Evolutionary conservation across 192 early-diverging fungal genomes (phyloP), one percentile per base, ranked within the genome.

Genomic region (Obelidium mucronatum): DNA sequence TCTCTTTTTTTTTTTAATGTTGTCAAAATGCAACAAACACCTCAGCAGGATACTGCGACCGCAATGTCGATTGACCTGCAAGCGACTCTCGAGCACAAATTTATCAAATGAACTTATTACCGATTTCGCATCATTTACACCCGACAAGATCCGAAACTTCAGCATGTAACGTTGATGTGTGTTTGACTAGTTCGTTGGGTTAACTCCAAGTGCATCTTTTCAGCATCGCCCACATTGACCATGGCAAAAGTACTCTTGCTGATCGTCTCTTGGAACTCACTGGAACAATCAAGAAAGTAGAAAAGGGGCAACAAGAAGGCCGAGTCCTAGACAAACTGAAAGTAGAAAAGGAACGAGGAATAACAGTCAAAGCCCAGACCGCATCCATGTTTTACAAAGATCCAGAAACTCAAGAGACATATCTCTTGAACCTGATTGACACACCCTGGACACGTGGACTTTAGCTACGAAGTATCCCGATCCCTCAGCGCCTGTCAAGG

Each of bases 351-450:
- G 96, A 98, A 72, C 88, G 97, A 40, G 97, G 97, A 28, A 99
- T 99, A 65, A 99, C 97, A 5, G 95, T 99, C 61, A 99, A 99
- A 80, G 97, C 97, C 24, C 96, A 97, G 90, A 93, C 92, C 37
- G 93, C 90, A 8, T 97, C 95, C 44, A 97, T 98, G 97, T 93
- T 98, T 77, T 95, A 95, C 76, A 86, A 86, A 15, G 84, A 95
- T 81, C 89, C 91, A 59, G 24, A 81, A 24, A 93, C 91, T 6
- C 76, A 94, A 54, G 76, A 88, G 37, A 71, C 69, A 3, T 98
- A 98, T 79, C 76, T 98, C 42, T 74, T 99, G 68, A 99, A 99
- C 80, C 78, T 99, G 44, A 96, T 99, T 72, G 97, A 99, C 74
- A 98, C 96, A 13, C n/a, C 97, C 97, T 28, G 94, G 88, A 4